These are phyloP conservation scores for Phytopythium sindhum DNA, from an alignment of 352 stramenopile genomes.

Conservation along the genomic window DNA sequence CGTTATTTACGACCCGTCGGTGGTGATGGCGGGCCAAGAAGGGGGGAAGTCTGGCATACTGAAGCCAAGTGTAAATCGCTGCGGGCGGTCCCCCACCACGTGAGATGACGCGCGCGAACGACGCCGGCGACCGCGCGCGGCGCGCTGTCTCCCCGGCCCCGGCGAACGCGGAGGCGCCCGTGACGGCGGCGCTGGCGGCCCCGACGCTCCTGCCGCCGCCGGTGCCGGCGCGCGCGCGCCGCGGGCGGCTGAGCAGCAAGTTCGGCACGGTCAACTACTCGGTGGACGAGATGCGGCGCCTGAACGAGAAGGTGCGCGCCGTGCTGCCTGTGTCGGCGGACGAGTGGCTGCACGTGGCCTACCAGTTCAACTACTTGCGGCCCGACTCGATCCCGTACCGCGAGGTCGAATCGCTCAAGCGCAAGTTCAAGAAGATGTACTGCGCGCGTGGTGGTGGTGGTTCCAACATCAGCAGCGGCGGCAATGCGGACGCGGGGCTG, in stretches of 20 bases:
- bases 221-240: constrained; percentile 7
- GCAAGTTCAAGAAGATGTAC: constrained; percentile 78
- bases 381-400: constrained; percentile 59
- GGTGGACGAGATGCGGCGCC: constrained; percentile 59
- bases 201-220: not conserved
- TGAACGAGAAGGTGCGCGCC: constrained; percentile 54
- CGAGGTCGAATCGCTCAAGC: constrained; percentile 60
- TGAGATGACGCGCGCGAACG: constrained; percentile 8
- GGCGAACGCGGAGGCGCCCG: not conserved
- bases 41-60: not conserved
- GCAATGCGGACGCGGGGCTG: constrained; percentile 16
- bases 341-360: constrained; percentile 63
- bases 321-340: constrained; percentile 46
- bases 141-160: not conserved
- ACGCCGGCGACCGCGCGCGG: not conserved
- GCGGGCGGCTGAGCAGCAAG: constrained; percentile 46
- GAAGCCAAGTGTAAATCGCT: not conserved
- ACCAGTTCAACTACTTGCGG: constrained; percentile 64
- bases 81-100: not conserved
- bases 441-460: constrained; percentile 17
- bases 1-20: too few relatives aligned
- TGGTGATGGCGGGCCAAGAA: not conserved
- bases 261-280: constrained; percentile 70
- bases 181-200: not conserved
- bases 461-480: not conserved